Conservation (phyloP, 805 yeast genomes). For the Kodamaea jinghongensis region DNA sequence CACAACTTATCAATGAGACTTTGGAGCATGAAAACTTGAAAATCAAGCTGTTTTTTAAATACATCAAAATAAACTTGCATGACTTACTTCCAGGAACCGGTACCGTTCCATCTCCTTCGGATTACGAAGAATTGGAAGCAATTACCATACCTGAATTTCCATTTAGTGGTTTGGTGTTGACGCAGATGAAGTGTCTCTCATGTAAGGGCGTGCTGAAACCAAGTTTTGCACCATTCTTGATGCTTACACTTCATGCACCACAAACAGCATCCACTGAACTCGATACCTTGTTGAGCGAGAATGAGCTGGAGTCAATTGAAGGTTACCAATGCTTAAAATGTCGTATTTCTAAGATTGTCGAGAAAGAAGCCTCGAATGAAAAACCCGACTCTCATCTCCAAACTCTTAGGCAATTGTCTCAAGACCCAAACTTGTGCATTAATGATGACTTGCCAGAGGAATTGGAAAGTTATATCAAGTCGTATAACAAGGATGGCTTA, state of each 20-base stretch:
- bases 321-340: slow-evolving; percentile 82
- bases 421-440: slow-evolving; percentile 35
- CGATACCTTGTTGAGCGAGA: slow-evolving; percentile 51
- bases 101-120: slow-evolving; percentile 10
- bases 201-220: slow-evolving; percentile 66
- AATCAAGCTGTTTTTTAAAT: slow-evolving; percentile 33
- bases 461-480: slow-evolving; percentile 45
- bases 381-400: slow-evolving; percentile 23
- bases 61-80: slow-evolving; percentile 9
- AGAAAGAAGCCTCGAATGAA: slow-evolving; percentile 22
- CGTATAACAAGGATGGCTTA: slow-evolving; percentile 44
- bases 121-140: slow-evolving; percentile 10
- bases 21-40: slow-evolving; percentile 61
- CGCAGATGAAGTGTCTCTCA: slow-evolving; percentile 64
- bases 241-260: slow-evolving; percentile 76
- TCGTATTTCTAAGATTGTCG: slow-evolving; percentile 36
- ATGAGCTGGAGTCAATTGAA: slow-evolving; percentile 66
- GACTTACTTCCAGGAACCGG: slow-evolving; percentile 1
- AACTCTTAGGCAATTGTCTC: slow-evolving; percentile 31
- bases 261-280: slow-evolving; percentile 46
- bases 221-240: slow-evolving; percentile 57
- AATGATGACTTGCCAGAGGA: slow-evolving; percentile 64
- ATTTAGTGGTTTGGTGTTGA: slow-evolving; percentile 62
- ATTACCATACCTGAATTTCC: slow-evolving; percentile 62
- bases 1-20: slow-evolving; percentile 77